phyloP scores from a whole-genome alignment of 1,284 basidiomycete species.

The Lentinus polychrous region DNA sequence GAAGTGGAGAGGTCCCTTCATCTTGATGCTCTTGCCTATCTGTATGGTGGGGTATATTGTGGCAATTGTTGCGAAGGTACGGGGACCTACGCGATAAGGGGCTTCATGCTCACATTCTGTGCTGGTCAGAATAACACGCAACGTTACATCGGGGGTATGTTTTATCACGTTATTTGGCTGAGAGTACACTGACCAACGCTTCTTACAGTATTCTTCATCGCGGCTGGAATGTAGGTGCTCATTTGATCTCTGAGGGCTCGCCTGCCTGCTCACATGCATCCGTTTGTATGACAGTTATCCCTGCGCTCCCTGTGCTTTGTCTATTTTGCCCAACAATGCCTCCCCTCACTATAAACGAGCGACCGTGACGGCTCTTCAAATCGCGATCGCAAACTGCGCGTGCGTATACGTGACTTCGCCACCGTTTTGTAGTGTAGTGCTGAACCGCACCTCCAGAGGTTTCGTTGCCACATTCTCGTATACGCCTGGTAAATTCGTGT shows the following conservation, averaged over 20 bases:
- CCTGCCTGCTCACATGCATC: neutral
- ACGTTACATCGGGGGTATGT: conserved; percentile 35
- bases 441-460: conserved; percentile 30
- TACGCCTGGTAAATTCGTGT: conserved; percentile 33
- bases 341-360: conserved; percentile 59
- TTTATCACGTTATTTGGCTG: neutral
- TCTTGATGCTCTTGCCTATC: conserved; percentile 48
- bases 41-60: conserved; percentile 53
- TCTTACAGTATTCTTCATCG: conserved; percentile 44
- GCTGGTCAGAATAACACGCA: conserved; percentile 16
- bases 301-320: conserved; percentile 48
- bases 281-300: conserved; percentile 35
- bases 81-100: conserved; percentile 11
- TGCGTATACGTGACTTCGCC: conserved; percentile 23
- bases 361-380: conserved; percentile 48
- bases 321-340: conserved; percentile 56
- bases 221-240: conserved; percentile 43
- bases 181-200: neutral
- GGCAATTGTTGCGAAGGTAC: conserved; percentile 45
- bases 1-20: conserved; percentile 53
- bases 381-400: conserved; percentile 50
- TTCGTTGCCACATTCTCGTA: conserved; percentile 58
- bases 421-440: neutral
- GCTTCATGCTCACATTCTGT: neutral
- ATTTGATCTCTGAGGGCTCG: neutral